phyloP scores from a whole-genome alignment of 2,329 filamentous ascomycete genomes.

The Aspergillaceae sp. region DNA sequence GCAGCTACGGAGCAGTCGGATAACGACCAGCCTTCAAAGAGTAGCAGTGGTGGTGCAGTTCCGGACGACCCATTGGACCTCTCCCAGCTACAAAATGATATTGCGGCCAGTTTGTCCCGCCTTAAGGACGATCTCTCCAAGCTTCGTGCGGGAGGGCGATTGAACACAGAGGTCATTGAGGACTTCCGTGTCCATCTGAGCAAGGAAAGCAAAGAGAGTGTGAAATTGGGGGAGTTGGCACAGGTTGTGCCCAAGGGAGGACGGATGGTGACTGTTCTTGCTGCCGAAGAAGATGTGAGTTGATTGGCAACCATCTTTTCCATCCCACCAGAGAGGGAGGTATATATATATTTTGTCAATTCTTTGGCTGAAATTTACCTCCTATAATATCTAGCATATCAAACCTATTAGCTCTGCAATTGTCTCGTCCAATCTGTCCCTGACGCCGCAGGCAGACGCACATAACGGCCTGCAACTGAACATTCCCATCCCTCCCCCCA shows the following conservation, averaged over 20 bases:
- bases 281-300: conserved; percentile 55
- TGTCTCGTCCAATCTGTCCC: conserved; percentile 32
- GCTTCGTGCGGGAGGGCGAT: conserved; percentile 52
- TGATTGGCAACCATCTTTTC: background rate
- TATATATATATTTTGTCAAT: too few relatives aligned
- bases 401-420: conserved; percentile 39
- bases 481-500: conserved; percentile 39
- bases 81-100: conserved; percentile 47
- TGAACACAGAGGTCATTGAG: conserved; percentile 56
- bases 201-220: conserved; percentile 44
- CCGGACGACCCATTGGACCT: conserved; percentile 53
- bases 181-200: conserved; percentile 50
- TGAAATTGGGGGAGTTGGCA: conserved; percentile 53
- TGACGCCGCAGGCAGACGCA: conserved; percentile 36
- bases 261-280: conserved; percentile 52
- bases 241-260: conserved; percentile 59
- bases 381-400: conserved; percentile 26
- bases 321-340: too few relatives aligned
- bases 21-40: conserved; percentile 24
- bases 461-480: conserved; percentile 39
- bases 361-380: background rate
- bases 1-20: conserved; percentile 19
- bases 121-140: conserved; percentile 56
- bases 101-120: conserved; percentile 46
- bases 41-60: conserved; percentile 11